Base-by-base conservation (phyloP, 495 filamentous ascomycete species). In the Parathielavia appendiculata region DNA sequence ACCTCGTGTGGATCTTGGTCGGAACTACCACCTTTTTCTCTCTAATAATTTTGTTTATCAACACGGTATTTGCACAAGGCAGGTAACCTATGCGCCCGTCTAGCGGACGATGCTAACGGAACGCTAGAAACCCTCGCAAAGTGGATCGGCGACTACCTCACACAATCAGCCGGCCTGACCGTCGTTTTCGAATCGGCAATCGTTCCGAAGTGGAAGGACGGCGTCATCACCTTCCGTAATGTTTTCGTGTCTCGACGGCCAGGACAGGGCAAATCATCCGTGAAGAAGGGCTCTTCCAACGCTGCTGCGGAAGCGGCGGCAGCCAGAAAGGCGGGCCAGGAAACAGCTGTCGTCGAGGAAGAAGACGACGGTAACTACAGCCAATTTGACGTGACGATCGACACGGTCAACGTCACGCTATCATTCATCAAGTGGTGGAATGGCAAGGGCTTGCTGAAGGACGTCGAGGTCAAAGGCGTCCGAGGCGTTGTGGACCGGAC, bases 371-470 rank as follows among this genome's bases (percentile, higher is more conserved):
- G 86, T 6, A 97, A 97, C 61, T 97, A 97, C 69, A 97, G 92
- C 0, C 93, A 98, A 64, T 98, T 97, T 65, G 93, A 98, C 64
- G 69, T 97, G 14, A 96, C 95, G 0, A 88, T 98, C 51, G 89
- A 95, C 56, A 92, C 89, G 0, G 90, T 98, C 49, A 95, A 97
- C 64, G 95, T 98, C 26, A 97, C 92, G 0, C 72, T 98, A n/a
- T 98, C 93, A 0, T 97, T 98, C 62, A 80, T 89, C 3, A 96
- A 96, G 65, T 98, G 93, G 93, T 90, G 95, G 78, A 97, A 95
- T 64, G 92, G 93, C 22, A 96, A 92, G 73, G 93, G 93, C 0
- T 82, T 95, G 4, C 80, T 98, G 14, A 85, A 86, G 62, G 88
- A 96, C 73, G 93, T 97, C 44, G 91, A 96, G 66, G 85, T 98